Base-by-base conservation (phyloP, 1,284 basidiomycete genomes). In the Boletus semigastroideus region DNA sequence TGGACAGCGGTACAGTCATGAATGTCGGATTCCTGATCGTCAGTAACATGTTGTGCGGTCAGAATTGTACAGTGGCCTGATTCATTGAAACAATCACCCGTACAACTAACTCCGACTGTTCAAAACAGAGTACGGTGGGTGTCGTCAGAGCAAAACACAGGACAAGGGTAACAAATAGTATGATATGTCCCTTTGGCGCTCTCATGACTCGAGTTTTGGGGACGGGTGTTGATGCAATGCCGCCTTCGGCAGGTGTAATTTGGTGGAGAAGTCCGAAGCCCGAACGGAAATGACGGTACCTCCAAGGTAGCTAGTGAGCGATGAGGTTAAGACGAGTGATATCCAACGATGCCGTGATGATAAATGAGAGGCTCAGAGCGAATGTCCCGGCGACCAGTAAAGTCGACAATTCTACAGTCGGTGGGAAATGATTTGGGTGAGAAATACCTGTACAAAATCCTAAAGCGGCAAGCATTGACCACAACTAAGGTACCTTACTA, bases 1-100 rank as follows among this genome's bases (percentile, higher is more conserved):
- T 78, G 74, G 6, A 90, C 72, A 5, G 83, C 76, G 43, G 70
- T 63, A 59, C 82, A 83, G 56, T 75, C 62, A 47, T 76, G 66
- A 51, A 84, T 66, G 49, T 84, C 80, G 37, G 74, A 66, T 59
- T 77, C 77, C 82, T 82, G 54, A 22, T 39, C 25, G 30, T 49
- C 44, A 27, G 17, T 9, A 44, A 51, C 45, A 59, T 16, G 52
- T 54, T 52, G 48, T 31, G 39, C 30, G 25, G 51, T 60, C n/a
- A 52, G 51, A 37, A 42, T 28, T 22, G 50, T 10, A 27, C 16
- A 39, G 28, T 11, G 38, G 34, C 33, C 17, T 45, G 14, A 40
- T 49, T 25, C 17, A 20, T 49, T 39, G 54, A 54, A 44, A 62
- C 39, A 58, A 58, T 67, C 53, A 67, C 66, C 66, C 56, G 60